Evolutionary conservation across 2,329 filamentous ascomycete genomes (phyloP).

Genomic region (Thielaviopsis euricoi): DNA sequence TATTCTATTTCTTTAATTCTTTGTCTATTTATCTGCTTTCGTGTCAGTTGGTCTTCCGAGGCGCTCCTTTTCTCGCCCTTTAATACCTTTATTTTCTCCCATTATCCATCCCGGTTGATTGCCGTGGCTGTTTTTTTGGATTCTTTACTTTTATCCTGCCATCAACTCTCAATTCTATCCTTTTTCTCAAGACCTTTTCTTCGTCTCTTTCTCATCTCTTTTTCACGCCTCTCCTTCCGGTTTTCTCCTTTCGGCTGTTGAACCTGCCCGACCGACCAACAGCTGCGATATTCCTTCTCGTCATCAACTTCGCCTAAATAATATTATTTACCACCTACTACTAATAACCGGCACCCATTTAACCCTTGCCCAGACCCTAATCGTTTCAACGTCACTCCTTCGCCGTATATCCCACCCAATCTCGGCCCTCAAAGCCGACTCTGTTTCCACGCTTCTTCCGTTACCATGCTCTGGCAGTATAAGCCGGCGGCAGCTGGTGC

Average conservation of each 20-base stretch:
- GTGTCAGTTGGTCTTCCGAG: not conserved
- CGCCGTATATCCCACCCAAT: not conserved
- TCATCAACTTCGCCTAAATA: too few species aligned
- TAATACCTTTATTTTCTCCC: not conserved
- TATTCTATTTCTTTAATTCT: not conserved
- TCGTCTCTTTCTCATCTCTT: not conserved
- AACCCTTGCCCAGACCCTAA: too few species aligned
- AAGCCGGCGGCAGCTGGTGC: not conserved
- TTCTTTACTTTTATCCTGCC: not conserved
- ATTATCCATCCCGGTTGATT: conserved; percentile 6
- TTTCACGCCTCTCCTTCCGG: too few species aligned
- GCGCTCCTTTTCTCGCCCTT: not conserved
- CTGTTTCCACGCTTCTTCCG: not conserved
- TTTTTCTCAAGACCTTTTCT: not conserved
- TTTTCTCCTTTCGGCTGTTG: too few species aligned
- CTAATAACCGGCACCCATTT: too few species aligned
- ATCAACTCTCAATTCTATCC: not conserved
- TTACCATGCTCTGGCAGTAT: conserved; percentile 10
- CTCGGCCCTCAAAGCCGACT: too few species aligned
- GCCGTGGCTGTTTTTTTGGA: not conserved
- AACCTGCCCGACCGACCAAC: too few species aligned
- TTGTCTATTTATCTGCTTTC: not conserved
- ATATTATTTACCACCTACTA: too few species aligned
- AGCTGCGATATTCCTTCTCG: too few species aligned
- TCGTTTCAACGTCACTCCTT: not conserved